Evolutionary conservation across 805 yeast genomes (phyloP).

Genomic region (Barnettozyma siamensis): DNA sequence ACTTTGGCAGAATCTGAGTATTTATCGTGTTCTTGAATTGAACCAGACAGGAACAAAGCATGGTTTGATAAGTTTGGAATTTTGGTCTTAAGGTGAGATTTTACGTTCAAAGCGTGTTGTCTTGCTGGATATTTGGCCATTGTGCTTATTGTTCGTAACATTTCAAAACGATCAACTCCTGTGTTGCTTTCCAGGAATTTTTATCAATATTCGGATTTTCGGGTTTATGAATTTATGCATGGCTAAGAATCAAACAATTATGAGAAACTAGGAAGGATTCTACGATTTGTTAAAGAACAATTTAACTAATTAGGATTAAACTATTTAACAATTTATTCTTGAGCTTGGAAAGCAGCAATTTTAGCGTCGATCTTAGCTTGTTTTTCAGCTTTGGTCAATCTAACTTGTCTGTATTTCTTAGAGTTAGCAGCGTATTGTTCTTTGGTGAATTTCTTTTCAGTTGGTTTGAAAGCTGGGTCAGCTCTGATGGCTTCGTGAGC

Average conservation of each 20-base stretch:
- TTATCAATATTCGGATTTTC: no score
- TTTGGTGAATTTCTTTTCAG: conserved; percentile 92
- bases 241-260: no score
- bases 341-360: conserved; percentile 81
- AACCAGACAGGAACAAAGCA: conserved; percentile 59
- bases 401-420: conserved; percentile 82
- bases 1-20: conserved; percentile 77
- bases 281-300: not conserved
- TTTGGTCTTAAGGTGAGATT: conserved; percentile 30
- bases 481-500: conserved; percentile 97
- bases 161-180: not conserved
- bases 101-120: conserved; percentile 57
- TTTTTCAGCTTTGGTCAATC: conserved; percentile 91
- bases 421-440: conserved; percentile 97
- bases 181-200: no score
- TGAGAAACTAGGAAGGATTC: no score
- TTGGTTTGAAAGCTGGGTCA: conserved; percentile 86
- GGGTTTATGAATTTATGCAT: no score
- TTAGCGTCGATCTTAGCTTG: conserved; percentile 82
- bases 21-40: conserved; percentile 50
- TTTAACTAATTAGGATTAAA: not conserved
- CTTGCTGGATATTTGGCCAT: conserved; percentile 74
- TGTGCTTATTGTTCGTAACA: conserved; percentile 5
- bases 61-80: conserved; percentile 23
- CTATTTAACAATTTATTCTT: conserved; percentile 5